A percentile compares a stretch with the other conserved stretches of the same genome.
These are phyloP conservation scores for Saccharomyces hybrid DNA, from an alignment of 1,139 yeast species.

Conservation along the genomic window DNA sequence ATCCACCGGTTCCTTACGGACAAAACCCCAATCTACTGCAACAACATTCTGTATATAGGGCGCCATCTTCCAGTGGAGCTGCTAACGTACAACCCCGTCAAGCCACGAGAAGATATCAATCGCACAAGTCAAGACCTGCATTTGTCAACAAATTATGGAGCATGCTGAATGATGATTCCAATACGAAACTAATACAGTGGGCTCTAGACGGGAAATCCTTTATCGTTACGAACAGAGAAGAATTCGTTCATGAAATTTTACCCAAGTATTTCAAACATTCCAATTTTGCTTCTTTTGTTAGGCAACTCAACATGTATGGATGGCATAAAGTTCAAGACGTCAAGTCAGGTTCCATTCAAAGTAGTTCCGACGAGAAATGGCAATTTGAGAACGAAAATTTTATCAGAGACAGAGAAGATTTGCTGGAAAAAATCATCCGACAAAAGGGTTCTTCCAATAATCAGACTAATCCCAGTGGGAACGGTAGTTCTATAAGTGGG, in stretches of 20 bases:
- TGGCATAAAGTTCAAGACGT: slow-evolving; percentile 80
- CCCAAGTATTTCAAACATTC: slow-evolving; percentile 91
- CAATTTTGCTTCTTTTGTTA: slow-evolving; percentile 87
- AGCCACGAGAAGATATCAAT: slow-evolving; percentile 1
- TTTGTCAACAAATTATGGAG: slow-evolving; percentile 91
- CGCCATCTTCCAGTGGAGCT: neutral
- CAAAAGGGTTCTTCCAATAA: slow-evolving; percentile 26
- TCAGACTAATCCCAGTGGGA: slow-evolving; percentile 5
- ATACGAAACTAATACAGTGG: slow-evolving; percentile 73
- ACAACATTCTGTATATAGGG: slow-evolving; percentile 1
- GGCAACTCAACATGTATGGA: slow-evolving; percentile 92
- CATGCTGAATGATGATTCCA: slow-evolving; percentile 79
- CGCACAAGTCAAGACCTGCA: slow-evolving; percentile 54
- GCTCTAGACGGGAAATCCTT: slow-evolving; percentile 76
- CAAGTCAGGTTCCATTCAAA: slow-evolving; percentile 33
- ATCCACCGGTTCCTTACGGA: slow-evolving; percentile 2
- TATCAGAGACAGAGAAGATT: slow-evolving; percentile 58
- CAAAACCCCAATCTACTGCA: neutral
- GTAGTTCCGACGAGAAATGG: slow-evolving; percentile 38
- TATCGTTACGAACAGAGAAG: slow-evolving; percentile 76
- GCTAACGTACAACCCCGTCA: neutral
- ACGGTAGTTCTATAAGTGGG: slow-evolving; percentile 4
- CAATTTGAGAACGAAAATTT: slow-evolving; percentile 82
- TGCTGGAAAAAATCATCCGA: slow-evolving; percentile 64
- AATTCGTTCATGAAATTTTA: slow-evolving; percentile 73